Evolutionary conservation across 352 stramenopile species (phyloP).

Genomic region (Phytophthora pluvialis): DNA sequence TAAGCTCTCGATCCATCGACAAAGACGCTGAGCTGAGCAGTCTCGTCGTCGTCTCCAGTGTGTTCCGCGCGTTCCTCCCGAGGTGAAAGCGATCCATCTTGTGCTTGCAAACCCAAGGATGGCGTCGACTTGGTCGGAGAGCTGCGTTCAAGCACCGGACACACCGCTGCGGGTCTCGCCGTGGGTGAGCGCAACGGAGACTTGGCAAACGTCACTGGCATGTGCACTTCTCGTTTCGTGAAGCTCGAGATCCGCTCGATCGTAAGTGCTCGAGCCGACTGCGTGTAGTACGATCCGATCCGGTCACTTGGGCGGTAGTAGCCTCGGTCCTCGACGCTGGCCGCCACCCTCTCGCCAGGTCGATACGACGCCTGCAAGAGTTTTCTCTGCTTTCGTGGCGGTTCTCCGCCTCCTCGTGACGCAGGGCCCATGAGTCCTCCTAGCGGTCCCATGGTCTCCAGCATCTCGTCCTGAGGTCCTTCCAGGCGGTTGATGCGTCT

Average conservation of each 20-base stretch:
- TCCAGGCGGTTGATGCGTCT: slow-evolving; percentile 38
- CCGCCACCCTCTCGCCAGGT: slow-evolving; percentile 22
- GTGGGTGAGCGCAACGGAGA: slow-evolving; percentile 50
- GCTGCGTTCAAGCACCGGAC: slow-evolving; percentile 58
- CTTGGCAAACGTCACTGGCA: slow-evolving; percentile 48
- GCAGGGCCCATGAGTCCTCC: slow-evolving; percentile 63
- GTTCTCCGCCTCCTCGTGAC: slow-evolving; percentile 19
- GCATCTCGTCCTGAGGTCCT: slow-evolving; percentile 51
- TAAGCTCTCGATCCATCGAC: slow-evolving; percentile 64
- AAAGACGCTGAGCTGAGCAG: slow-evolving; percentile 54
- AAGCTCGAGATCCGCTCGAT: slow-evolving; percentile 77
- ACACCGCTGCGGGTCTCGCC: slow-evolving; percentile 50
- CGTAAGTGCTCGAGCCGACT: slow-evolving; percentile 64
- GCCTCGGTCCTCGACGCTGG: slow-evolving; percentile 58
- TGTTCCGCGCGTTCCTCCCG: slow-evolving; percentile 22
- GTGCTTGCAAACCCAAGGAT: slow-evolving; percentile 3
- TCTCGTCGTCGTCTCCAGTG: slow-evolving; percentile 4
- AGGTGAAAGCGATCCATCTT: slow-evolving; percentile 14
- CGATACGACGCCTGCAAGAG: slow-evolving; percentile 28
- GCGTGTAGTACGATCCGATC: slow-evolving; percentile 80
- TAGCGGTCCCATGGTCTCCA: slow-evolving; percentile 74
- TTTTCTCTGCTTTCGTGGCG: slow-evolving; percentile 40
- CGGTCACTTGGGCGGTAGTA: slow-evolving; percentile 88
- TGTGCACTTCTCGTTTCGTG: slow-evolving; percentile 56
- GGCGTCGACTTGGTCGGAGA: slow-evolving; percentile 23